These are phyloP conservation scores for Paramecium octaurelia DNA, from an alignment of 73 alveolate genomes.

Conservation along the genomic window DNA sequence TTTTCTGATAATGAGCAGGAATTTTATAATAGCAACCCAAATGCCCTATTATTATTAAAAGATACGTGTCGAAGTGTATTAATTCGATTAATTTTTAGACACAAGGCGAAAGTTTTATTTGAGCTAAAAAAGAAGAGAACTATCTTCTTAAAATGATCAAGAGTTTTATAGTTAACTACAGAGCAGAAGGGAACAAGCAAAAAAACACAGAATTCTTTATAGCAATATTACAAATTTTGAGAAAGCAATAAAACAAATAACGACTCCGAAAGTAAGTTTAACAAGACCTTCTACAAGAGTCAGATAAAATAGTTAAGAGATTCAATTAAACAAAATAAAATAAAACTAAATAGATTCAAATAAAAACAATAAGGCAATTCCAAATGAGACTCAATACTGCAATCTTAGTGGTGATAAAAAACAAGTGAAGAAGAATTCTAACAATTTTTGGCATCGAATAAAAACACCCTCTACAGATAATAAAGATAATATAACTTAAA, in stretches of 20 bases:
- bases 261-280: not conserved
- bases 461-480: not conserved
- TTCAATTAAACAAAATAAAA: not conserved
- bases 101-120: conserved; percentile 9
- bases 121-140: not conserved
- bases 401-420: not conserved
- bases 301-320: not conserved
- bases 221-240: not conserved
- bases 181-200: not conserved
- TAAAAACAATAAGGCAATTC: not conserved
- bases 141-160: not conserved
- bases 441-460: not conserved
- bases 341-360: not conserved
- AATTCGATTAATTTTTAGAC: not conserved
- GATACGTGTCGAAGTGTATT: conserved; percentile 34
- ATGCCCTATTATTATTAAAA: not conserved
- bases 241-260: not conserved
- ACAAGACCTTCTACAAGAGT: not conserved
- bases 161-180: not conserved
- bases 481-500: not conserved
- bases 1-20: not conserved
- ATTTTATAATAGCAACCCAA: not conserved
- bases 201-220: not conserved
- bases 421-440: not conserved
- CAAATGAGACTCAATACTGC: not conserved